Base-by-base conservation (phyloP, 2,329 filamentous ascomycete species). In the Ophiostoma perfectum region DNA sequence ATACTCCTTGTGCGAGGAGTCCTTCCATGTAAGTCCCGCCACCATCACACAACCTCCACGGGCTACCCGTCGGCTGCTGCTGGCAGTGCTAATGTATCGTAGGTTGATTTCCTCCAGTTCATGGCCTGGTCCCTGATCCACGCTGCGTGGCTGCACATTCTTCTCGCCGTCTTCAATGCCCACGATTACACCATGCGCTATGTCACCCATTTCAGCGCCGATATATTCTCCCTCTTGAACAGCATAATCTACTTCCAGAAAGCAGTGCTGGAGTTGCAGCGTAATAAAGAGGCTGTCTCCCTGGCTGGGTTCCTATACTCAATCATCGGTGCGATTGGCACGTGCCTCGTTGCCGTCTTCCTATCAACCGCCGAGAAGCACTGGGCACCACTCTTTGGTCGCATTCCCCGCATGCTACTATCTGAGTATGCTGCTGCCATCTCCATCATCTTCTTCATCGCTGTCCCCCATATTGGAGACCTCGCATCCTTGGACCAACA, bases 221-320 rank as follows among this genome's bases (percentile, higher is more conserved):
- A 68, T 9, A 68, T 68, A 16, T 68, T 68, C 36, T 68, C 67
- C 2, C 67, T 68, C 18, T 41, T 68, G 7, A 68, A 68, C 63
- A 68, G 67, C 27, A 49, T 68, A 44, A 68, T 68, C 49, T 68
- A 68, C 41, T 68, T 68, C 27, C 67, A 68, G n/a, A 68, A 68
- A 38, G 67, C 67, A 14, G 67, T 68, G 14, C 67, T 68, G 3
- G 67, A 47, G n/a, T 14, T 65, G 49, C 49, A 65, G 38, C 62
- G 67, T 27, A 68, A 68, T 63, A 44, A 60, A 41, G 41, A 44
- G 8, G 63, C 62, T 16, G 67, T 68, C 49, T 65, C 62, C 14
- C 47, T 68, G 63, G 67, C 67, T 18, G 18, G 67, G 27, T 68
- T 68, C 39, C 49, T 68, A 4, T 68, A 68, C 42, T 68, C 67